Evolutionary conservation across 441 rosid genomes (phyloP), one percentile per base, ranked within the genome.

Genomic region (Pelargonium cotyledonis): DNA sequence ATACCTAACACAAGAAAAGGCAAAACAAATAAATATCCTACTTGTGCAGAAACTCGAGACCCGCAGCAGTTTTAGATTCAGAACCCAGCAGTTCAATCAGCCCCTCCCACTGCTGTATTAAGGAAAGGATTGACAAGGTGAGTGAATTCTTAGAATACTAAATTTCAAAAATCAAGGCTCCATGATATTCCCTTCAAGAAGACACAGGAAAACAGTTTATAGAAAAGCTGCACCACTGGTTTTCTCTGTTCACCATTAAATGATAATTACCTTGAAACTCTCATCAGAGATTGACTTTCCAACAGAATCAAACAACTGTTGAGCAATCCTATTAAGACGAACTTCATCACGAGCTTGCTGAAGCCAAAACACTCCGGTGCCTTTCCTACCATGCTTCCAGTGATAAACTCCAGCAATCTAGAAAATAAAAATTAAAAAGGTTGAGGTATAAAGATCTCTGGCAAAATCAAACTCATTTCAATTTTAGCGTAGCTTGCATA

Each of bases 341-440:
- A 82, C 75, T 75, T 88, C 94, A 44, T 91, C 94, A 18, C 46
- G 81, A 72, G 96, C 97, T 84, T 87, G 96, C 72, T 87, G 99
- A 74, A 94, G 97, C 97, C 97, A 95, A 70, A 83, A 95, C 38
- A 91, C 79, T 66, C 89, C 99, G 73, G 83, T 78, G 47, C 96
- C 96, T 85, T 89, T 90, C 81, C 85, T 82, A 67, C 97, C 98
- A 83, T 90, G 97, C 87, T 95, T 95, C 98, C 97, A 95, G 69
- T 92, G 89, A 83, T 88, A 77, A 69, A 90, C 86, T 78, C 99
- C 97, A 49, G 92, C 85, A 70, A 90, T 90, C 98, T 95, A 78
- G 5, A 65, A 75, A 63, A 65, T 44, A 40, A 82, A 67, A 21
- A 65, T 47, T 9, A 67, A 68, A 70, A 66, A 21, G 4, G 8